Conservation (phyloP, 768 basidiomycete genomes). For the Dioszegia hungarica region DNA sequence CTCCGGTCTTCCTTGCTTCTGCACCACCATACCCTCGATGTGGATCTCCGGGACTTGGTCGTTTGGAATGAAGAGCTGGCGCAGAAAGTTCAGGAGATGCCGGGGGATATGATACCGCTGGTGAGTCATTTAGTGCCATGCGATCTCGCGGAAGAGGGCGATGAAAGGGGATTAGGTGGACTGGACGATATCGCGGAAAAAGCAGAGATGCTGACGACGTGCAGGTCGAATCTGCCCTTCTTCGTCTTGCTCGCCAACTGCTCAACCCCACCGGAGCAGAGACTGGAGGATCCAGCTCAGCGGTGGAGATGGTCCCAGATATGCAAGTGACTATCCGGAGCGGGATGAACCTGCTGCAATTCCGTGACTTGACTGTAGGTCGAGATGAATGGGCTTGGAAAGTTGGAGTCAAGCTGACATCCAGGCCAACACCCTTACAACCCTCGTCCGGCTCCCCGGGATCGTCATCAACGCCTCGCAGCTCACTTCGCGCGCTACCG, state of each 20-base stretch:
- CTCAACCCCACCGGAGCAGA: conserved; percentile 66
- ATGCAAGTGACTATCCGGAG: conserved; percentile 84
- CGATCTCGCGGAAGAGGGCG: too few relatives aligned
- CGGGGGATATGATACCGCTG: conserved; percentile 80
- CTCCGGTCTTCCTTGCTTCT: conserved; percentile 81
- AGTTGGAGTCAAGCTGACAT: neutral
- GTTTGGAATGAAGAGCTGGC: conserved; percentile 92
- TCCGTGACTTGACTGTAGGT: conserved; percentile 78
- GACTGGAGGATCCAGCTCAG: conserved; percentile 32
- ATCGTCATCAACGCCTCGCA: conserved; percentile 97
- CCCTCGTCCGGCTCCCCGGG: conserved; percentile 91
- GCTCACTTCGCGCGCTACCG: conserved; percentile 85
- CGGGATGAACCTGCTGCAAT: conserved; percentile 87
- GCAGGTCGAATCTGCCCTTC: conserved; percentile 88
- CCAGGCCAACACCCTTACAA: conserved; percentile 80
- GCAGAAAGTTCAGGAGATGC: conserved; percentile 80
- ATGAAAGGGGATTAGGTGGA: too few relatives aligned
- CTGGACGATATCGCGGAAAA: too few relatives aligned
- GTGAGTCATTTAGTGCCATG: conserved; percentile 53
- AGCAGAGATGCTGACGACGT: neutral
- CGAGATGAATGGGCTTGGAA: too few relatives aligned
- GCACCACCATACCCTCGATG: conserved; percentile 79
- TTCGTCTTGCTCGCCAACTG: conserved; percentile 74
- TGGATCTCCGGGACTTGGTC: conserved; percentile 64
- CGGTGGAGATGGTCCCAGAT: conserved; percentile 56